Base-by-base conservation (phyloP, 805 yeast genomes). In the Blastobotrys mokoenaii region DNA sequence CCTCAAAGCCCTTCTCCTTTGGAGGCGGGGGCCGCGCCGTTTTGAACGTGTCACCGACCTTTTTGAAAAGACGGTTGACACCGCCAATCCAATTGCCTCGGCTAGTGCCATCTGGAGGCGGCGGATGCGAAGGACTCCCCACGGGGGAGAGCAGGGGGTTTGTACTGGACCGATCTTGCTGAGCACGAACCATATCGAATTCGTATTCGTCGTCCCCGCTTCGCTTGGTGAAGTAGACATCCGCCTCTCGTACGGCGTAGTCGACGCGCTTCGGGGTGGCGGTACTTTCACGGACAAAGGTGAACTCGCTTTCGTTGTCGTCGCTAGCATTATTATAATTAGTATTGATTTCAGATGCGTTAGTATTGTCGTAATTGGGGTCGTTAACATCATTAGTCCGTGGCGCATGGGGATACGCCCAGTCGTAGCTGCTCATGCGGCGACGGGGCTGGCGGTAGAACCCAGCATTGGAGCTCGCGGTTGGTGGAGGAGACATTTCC, bases 171-270 rank as follows among this genome's bases (percentile, higher is more conserved):
- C 27, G 27, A 8, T 22, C 27, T 8, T 22, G 27, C 27, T 22
- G 27, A 8, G 27, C 27, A 8, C 27, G 27, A 8, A 8, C 27
- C 27, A 22, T 22, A 8, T 22, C 27, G 27, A 5, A 22, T n/a
- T 32, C 40, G 30, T 37, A 25, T 5, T 22, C 40, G 30, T 37
- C 27, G 30, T 22, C 40, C 14, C 17, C 25, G 35, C 22, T 22
- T 9, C 40, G 18, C 33, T 52, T 51, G 25, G 56, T 53, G 46
- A 51, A 51, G 47, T 76, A 76, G 29, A 68, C 52, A 56, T 80
- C 85, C 1, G 77, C 80, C 55, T 80, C 85, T 47, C 85, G 64
- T 1, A 73, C 72, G 0, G 80, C 72, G 58, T 79, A 79, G 56
- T 80, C 80, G 9, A 62, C 70, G 15, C 52, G 46, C 30, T 50